These are phyloP conservation scores for Eutypella sp. DNA, from an alignment of 2,329 filamentous ascomycete species.

Conservation along the genomic window DNA sequence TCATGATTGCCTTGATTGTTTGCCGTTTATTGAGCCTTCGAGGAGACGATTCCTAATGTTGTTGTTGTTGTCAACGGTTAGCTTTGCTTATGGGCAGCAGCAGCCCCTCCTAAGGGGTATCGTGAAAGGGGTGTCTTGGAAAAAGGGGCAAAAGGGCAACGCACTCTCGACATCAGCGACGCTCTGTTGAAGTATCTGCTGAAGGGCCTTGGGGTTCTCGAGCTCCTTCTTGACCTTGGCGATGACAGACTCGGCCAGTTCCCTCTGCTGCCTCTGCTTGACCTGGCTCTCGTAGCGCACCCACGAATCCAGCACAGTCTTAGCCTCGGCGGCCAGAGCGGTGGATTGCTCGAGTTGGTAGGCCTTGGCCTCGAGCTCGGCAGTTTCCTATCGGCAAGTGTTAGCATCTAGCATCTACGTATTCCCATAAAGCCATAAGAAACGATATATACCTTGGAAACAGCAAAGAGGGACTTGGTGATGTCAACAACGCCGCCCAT, in stretches of 20 bases:
- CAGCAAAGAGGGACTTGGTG: slow-evolving; percentile 94
- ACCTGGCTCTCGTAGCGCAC: slow-evolving; percentile 98
- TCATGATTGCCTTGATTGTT: slow-evolving; percentile 30
- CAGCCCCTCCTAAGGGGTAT: no score
- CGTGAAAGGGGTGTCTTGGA: no score
- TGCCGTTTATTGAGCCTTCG: slow-evolving; percentile 63
- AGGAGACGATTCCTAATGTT: slow-evolving; percentile 52
- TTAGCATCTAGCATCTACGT: background rate
- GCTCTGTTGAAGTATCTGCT: slow-evolving; percentile 97
- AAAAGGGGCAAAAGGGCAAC: no score
- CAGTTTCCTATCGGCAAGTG: slow-evolving; percentile 69
- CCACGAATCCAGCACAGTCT: slow-evolving; percentile 95
- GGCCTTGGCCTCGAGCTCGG: slow-evolving; percentile 88
- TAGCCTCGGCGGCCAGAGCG: slow-evolving; percentile 86
- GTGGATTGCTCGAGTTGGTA: slow-evolving; percentile 98
- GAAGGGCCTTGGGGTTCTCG: slow-evolving; percentile 92
- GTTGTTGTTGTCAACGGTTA: background rate
- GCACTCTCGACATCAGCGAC: slow-evolving; percentile 93
- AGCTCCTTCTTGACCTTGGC: slow-evolving; percentile 98
- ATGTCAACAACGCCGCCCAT: slow-evolving; percentile 91
- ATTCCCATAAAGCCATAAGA: background rate
- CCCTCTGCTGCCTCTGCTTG: slow-evolving; percentile 96
- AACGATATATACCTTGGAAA: slow-evolving; percentile 75
- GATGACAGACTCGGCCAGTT: slow-evolving; percentile 89
- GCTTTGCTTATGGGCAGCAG: no score